Base-by-base conservation (phyloP, 805 yeast species). In the Ogataea methanolica region DNA sequence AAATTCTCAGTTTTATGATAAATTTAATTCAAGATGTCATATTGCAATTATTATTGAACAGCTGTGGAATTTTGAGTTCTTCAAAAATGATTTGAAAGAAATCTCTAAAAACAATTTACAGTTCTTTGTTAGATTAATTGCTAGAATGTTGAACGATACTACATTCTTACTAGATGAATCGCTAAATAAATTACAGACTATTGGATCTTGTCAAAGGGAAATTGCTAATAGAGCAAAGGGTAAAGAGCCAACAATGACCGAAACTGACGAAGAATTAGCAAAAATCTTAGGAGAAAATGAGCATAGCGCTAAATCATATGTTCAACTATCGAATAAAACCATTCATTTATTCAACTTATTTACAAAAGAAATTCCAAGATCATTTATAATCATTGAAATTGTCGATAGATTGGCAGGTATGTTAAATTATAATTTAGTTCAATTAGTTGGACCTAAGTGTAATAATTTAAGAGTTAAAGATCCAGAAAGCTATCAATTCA, bases 401-500 rank as follows among this genome's bases (percentile, higher is more conserved):
- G 96, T 92, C 38, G 96, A 90, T 58, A 78, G 99, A 66, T 72
- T 94, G 52, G 96, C 99, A 0, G 90, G 96, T 41, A 94, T 94
- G 99, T 73, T 94, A 63, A 86, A 94, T 69, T 92, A 91, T 68
- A 94, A 94, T 63, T 71, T 94, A 51, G 86, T 82, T 43, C 89
- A 92, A n/a, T 73, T 94, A 66, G 97, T 90, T 23, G 99, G 99
- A 0, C 97, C 98, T 15, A 85, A 86, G 61, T 91, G 96, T 69
- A 79, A 91, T 9, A 90, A 86, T 43, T 76, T 94, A 57, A 89
- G 88, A 61, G 99, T 94, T 29, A 75, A 77, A 49, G 76, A 85
- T 52, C 97, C 97, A 0, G 88, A 84, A 53, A 79, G 82, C 55
- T 91, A 90, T 62, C 78, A 80, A 31, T 94, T 94, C 65, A 80